Evolutionary conservation across 1,139 yeast species (phyloP), one percentile per base, ranked within the genome.

Genomic region (Entelexis paramagnoliae): DNA sequence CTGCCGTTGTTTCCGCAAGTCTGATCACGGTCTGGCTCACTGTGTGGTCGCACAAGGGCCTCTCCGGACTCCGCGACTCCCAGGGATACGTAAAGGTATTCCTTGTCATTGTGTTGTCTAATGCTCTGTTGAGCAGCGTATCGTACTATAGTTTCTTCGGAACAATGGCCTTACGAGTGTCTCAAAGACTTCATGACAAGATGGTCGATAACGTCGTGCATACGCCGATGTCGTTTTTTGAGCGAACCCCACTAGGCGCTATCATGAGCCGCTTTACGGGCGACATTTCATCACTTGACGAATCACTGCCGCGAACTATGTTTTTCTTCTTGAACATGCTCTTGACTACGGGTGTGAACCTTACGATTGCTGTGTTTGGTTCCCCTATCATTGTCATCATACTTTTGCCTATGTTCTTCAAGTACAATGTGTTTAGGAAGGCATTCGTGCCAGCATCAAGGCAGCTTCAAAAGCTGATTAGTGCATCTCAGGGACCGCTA

Each of bases 161-260:
- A 7, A 26, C 48, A 7, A 52, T 63, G 47, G 59, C 59, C 22
- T 53, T 56, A 43, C 45, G 42, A 22, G 60, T 63, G 0, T 48
- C 63, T 2, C 38, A 46, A n/a, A 49, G 40, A 53, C 74, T 91
- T 56, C 97, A 91, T 67, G 78, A 80, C 56, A 68, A 69, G 30
- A 89, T 93, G 97, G 81, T 94, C 1, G 68, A 70, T 24, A 72
- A 85, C 55, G 95, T 91, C 7, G 68, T 89, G 54, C 75, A 88
- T 59, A 83, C 81, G 51, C 95, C 88, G 40, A 78, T 80, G 83
- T 64, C 78, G 2, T 81, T 72, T 59, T 71, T 81, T 59, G 87
- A 81, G 60, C 75, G 81, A 1, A 80, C 85, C 0, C 87, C 88
- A 8, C 68, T 80, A 60, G 87, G 91, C 4, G 71, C 87, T 56